Evolutionary conservation across 768 basidiomycete genomes (phyloP), one percentile per base, ranked within the genome.

Genomic region (Hortiboletus flavorubellus): DNA sequence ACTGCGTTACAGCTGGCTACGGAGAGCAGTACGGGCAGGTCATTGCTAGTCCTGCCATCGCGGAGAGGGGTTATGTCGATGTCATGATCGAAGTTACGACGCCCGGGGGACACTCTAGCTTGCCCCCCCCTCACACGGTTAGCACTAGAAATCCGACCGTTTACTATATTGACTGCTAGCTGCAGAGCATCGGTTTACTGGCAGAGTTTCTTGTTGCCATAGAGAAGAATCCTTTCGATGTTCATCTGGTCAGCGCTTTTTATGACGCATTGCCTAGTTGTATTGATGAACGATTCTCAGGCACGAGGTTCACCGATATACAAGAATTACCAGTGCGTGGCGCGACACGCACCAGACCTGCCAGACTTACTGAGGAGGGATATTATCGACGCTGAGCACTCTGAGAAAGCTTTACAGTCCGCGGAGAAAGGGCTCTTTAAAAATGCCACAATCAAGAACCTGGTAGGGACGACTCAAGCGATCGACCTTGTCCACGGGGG

Each of bases 71-170:
- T 10, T 82, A 78, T 52, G 42, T 86, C 9, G 77, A 89, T 63
- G 78, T 85, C 16, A 73, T 70, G 37, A 75, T 93, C n/a, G 79
- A 84, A 53, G 83, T 94, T 8, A 72, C 78, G 14, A 75, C 86
- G 0, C 76, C 84, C 0, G 93, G 93, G 6, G 93, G 93, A 0
- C 94, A 95, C 69, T 93, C 92, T 0, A 89, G 87, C 62, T 73
- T 93, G 14, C 94, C 94, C 15, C 91, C 89, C 15, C 63, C 72
- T 3, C 92, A 97, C 60, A 96, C 93, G 3, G 88, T 83, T 65
- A 60, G 77, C 59, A 3, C 31, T 8, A n/a, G 21, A 43, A 21
- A 37, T 31, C 15, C 7, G 2, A 29, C 15, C n/a, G 7, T 43
- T 33, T 37, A 8, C 46, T 23, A n/a, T 58, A 45, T 50, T 62